Evolutionary conservation across 805 yeast species (phyloP).

Genomic region (Millerozyma acaciae): DNA sequence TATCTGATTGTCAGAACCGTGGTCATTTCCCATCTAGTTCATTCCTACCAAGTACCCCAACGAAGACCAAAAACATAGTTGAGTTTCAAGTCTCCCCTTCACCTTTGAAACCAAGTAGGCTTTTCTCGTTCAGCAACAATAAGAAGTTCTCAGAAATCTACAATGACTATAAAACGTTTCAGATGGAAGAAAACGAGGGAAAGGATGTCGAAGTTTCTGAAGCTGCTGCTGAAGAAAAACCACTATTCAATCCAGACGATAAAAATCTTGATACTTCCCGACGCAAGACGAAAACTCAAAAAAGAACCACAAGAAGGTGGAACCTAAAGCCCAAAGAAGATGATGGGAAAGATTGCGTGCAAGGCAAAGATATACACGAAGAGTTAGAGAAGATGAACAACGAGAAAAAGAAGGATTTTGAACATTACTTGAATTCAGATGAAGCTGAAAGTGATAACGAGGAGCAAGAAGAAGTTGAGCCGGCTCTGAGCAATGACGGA

Average conservation of each 20-base stretch:
- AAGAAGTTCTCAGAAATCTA: slow-evolving; percentile 43
- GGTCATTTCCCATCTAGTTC: neutral
- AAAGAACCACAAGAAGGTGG: slow-evolving; percentile 50
- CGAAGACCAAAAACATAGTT: slow-evolving; percentile 8
- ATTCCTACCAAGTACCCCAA: slow-evolving; percentile 10
- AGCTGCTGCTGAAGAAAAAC: slow-evolving; percentile 11
- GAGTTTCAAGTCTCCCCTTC: slow-evolving; percentile 43
- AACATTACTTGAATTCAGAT: slow-evolving; percentile 19
- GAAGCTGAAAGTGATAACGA: slow-evolving; percentile 13
- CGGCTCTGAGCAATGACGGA: slow-evolving; percentile 2
- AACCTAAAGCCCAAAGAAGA: slow-evolving; percentile 41
- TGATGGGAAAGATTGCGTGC: slow-evolving; percentile 24
- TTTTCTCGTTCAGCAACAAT: slow-evolving; percentile 16
- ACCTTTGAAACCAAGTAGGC: slow-evolving; percentile 37
- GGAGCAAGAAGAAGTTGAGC: slow-evolving; percentile 7
- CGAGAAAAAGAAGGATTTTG: slow-evolving; percentile 16
- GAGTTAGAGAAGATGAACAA: slow-evolving; percentile 34
- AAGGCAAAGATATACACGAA: slow-evolving; percentile 40
- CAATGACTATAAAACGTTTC: slow-evolving; percentile 41
- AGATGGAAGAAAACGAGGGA: slow-evolving; percentile 13
- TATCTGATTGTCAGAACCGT: neutral
- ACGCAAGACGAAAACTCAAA: slow-evolving; percentile 42
- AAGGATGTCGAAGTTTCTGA: slow-evolving; percentile 12
- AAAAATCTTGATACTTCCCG: slow-evolving; percentile 11
- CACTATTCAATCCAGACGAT: slow-evolving; percentile 8